Base-by-base conservation (phyloP, 2,329 filamentous ascomycete genomes). In the Cercospora sesami region DNA sequence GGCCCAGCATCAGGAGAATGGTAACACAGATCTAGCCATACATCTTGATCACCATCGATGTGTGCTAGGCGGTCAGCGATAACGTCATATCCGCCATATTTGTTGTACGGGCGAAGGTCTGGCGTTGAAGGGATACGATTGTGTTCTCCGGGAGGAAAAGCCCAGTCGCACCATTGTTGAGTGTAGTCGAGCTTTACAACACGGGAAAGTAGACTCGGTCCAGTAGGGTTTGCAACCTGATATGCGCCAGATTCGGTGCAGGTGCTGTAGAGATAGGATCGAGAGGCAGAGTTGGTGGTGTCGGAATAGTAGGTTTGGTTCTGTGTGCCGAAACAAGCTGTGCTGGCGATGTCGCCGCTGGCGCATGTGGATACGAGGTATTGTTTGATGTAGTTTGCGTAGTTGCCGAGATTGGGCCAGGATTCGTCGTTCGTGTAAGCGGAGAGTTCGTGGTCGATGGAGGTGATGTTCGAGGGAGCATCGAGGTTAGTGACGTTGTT, bases 101-200 rank as follows among this genome's bases (percentile, higher is more conserved):
- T 76, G 66, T 84, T 83, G 74, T 81, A 82, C 8, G 74, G 72
- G 3, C 74, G 73, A 3, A 83, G 70, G 63, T 84, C 78, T 0
- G 84, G 84, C 0, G 76, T 79, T 0, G 78, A 45, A 0, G 84
- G 82, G 23, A 86, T 81, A 31, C 72, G 71, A 69, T 83, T 85
- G 75, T 81, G 79, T 28, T 78, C 63, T 0, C 84, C 84, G 1
- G 78, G 68, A 0, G 83, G 81, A 69, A 86, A 86, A 1, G 84
- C 83, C 83, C 84, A 84, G n/a, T 72, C 80, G 71, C 85, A 86
- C 84, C 84, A 86, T 74, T 86, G 82, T 70, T 85, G 84, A 42
- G 84, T 86, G 74, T 86, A 86, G 48, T 80, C 77, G 8, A 79
- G 79, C 59, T 84, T 78, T 4, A 86, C 71, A 0, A 83, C 82